Evolutionary conservation across 2,329 filamentous ascomycete genomes (phyloP).

Genomic region (Tolypocladium tropicale): DNA sequence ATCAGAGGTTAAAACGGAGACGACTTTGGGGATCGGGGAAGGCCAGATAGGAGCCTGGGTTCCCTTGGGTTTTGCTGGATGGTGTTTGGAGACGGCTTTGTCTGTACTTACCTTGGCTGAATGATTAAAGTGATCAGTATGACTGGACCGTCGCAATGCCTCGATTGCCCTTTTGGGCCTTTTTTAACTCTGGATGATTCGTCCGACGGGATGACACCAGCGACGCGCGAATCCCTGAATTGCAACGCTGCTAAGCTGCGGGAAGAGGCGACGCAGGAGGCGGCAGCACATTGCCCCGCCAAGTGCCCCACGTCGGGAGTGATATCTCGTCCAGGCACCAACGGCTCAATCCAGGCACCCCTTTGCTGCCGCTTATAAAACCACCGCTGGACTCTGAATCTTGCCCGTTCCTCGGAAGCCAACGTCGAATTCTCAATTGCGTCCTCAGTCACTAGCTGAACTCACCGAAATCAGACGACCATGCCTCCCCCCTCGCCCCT

Average conservation of each 20-base stretch:
- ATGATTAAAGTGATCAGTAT: not conserved
- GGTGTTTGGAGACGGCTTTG: not conserved
- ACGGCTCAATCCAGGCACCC: not conserved
- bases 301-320: not conserved
- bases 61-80: not conserved
- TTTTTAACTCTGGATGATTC: not conserved
- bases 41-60: not conserved
- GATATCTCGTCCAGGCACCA: not conserved
- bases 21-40: not conserved
- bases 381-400: not conserved
- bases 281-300: not conserved
- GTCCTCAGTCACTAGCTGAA: not conserved
- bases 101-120: not conserved
- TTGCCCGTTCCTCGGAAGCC: not conserved
- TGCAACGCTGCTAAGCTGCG: too few species aligned
- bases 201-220: too few species aligned
- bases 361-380: not conserved
- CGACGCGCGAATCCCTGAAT: too few species aligned
- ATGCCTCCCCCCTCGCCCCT: conserved; percentile 75
- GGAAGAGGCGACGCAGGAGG: not conserved
- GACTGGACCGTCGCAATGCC: not conserved
- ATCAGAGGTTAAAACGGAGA: conserved; percentile 10
- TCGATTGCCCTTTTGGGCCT: not conserved
- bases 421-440: not conserved
- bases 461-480: conserved; percentile 6